A percentile compares a stretch with the other conserved stretches of the same genome.
phyloP scores from a whole-genome alignment of 2,329 filamentous ascomycete species.

The Cladosporium sp. region DNA sequence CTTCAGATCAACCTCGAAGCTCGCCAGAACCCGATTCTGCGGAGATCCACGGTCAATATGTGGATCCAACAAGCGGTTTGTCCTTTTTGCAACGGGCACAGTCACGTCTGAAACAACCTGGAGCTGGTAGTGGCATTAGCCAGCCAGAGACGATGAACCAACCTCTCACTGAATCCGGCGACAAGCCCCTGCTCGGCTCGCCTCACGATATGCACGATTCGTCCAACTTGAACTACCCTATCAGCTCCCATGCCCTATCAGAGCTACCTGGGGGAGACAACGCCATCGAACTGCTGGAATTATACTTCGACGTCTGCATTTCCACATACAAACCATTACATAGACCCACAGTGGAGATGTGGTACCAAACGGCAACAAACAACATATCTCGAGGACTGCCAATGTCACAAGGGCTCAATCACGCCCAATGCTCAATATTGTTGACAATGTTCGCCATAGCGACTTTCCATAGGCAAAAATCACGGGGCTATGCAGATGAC shows the following conservation, averaged over 20 bases:
- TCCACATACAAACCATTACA: slow-evolving; percentile 58
- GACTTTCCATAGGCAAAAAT: slow-evolving; percentile 18
- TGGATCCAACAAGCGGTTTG: slow-evolving; percentile 49
- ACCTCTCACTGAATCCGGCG: slow-evolving; percentile 46
- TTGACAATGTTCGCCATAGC: slow-evolving; percentile 14
- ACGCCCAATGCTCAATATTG: slow-evolving; percentile 34
- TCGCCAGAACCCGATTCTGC: slow-evolving; percentile 46
- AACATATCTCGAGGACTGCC: slow-evolving; percentile 26
- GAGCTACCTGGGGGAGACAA: slow-evolving; percentile 30
- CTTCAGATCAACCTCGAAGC: background rate
- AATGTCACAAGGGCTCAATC: slow-evolving; percentile 32
- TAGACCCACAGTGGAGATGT: slow-evolving; percentile 47
- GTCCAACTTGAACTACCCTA: background rate
- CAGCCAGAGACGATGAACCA: slow-evolving; percentile 27
- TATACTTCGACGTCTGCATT: slow-evolving; percentile 58
- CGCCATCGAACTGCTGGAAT: slow-evolving; percentile 42
- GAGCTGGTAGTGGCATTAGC: slow-evolving; percentile 14
- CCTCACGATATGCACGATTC: slow-evolving; percentile 28
- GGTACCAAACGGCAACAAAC: slow-evolving; percentile 28
- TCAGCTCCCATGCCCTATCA: background rate
- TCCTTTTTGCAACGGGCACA: slow-evolving; percentile 62
- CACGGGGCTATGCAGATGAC: slow-evolving; percentile 40
- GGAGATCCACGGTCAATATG: slow-evolving; percentile 52
- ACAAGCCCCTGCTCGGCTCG: slow-evolving; percentile 42
- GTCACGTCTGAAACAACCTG: slow-evolving; percentile 50